phyloP scores from a whole-genome alignment of 2,329 filamentous ascomycete genomes.

The Nannizzia gypsea region DNA sequence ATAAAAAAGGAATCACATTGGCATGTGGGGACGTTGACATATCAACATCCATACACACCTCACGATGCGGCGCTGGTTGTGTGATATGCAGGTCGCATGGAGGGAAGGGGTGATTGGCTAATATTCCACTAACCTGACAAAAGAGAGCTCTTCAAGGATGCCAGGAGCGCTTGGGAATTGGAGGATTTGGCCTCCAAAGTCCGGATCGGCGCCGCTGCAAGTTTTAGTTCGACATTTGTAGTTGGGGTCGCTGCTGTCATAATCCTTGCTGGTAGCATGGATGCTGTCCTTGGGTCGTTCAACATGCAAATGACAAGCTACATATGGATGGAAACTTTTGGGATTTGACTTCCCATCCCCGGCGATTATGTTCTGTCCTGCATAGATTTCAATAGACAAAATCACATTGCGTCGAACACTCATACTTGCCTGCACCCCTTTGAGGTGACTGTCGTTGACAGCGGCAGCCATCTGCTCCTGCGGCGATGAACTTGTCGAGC shows the following conservation, averaged over 20 bases:
- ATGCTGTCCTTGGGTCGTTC: slow-evolving; percentile 49
- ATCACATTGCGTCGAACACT: slow-evolving; percentile 44
- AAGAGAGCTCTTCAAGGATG: slow-evolving; percentile 58
- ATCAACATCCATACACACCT: not conserved
- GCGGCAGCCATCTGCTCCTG: slow-evolving; percentile 16
- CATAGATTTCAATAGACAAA: slow-evolving; percentile 60
- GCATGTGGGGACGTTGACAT: not conserved
- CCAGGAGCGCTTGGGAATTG: slow-evolving; percentile 45
- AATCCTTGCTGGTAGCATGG: slow-evolving; percentile 35
- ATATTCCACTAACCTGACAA: slow-evolving; percentile 51
- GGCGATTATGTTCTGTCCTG: slow-evolving; percentile 64
- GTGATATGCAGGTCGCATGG: slow-evolving; percentile 3
- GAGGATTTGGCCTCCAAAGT: slow-evolving; percentile 51
- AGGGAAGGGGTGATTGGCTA: slow-evolving; percentile 7
- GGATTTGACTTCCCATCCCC: slow-evolving; percentile 43
- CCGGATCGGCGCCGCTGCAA: slow-evolving; percentile 49
- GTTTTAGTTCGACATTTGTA: slow-evolving; percentile 50
- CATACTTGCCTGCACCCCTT: slow-evolving; percentile 23
- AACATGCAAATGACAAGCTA: slow-evolving; percentile 71
- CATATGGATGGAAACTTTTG: slow-evolving; percentile 56
- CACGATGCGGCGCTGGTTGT: not conserved
- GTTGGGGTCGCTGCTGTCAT: slow-evolving; percentile 42
- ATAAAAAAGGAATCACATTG: slow-evolving; percentile 1
- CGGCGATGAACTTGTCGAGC: slow-evolving; percentile 20
- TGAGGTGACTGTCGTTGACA: slow-evolving; percentile 11